A percentile compares a stretch with the other conserved stretches of the same genome.
These are phyloP conservation scores for Tribonema minus DNA, from an alignment of 108 stramenopile genomes.

Conservation along the genomic window DNA sequence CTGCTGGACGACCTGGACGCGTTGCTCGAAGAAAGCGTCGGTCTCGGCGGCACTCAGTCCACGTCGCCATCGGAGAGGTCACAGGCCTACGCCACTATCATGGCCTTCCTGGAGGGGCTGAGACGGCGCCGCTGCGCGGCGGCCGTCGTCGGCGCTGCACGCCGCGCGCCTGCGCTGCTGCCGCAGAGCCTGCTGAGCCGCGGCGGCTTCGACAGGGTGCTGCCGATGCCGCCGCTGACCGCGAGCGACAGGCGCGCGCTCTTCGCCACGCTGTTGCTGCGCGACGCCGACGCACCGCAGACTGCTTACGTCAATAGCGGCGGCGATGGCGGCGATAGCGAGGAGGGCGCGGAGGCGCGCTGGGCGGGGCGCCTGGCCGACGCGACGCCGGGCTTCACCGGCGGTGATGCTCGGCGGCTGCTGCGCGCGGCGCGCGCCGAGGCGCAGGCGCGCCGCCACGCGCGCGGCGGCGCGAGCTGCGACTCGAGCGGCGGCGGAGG, in stretches of 20 bases:
- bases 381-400: conserved; percentile 30
- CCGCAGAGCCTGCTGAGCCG: conserved; percentile 7
- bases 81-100: background rate
- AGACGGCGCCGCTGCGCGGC: conserved; percentile 3
- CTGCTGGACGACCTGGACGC: conserved; percentile 38
- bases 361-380: conserved; percentile 25
- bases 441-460: background rate
- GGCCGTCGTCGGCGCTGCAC: conserved; percentile 28
- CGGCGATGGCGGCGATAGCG: background rate
- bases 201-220: conserved; percentile 22
- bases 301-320: background rate
- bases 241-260: background rate
- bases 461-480: background rate
- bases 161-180: conserved; percentile 4
- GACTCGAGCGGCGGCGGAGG: background rate
- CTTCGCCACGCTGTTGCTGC: background rate
- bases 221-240: conserved; percentile 16
- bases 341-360: background rate
- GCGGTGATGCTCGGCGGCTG: conserved; percentile 25
- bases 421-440: background rate
- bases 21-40: conserved; percentile 6
- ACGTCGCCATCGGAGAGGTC: conserved; percentile 9
- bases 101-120: conserved; percentile 8
- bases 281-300: background rate
- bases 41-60: no score